These are phyloP conservation scores for Paecilomyces fulvus DNA, from an alignment of 2,329 filamentous ascomycete genomes.

Conservation along the genomic window DNA sequence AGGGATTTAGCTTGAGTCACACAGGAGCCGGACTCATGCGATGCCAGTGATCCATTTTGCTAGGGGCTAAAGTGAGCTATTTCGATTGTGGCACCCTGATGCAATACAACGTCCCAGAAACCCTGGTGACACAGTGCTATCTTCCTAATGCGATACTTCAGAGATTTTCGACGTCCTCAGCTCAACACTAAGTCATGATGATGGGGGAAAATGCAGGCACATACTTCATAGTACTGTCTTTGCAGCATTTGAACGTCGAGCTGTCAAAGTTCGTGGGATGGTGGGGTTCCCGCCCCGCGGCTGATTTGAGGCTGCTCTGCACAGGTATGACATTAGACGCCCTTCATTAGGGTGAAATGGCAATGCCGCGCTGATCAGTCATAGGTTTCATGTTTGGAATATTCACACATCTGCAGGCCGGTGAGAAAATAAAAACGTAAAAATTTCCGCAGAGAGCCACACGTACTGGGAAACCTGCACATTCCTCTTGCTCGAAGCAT, in stretches of 20 bases:
- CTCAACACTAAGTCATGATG: neutral
- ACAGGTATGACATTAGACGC: neutral
- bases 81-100: neutral
- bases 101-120: neutral
- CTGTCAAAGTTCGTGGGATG: neutral
- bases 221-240: neutral
- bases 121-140: neutral
- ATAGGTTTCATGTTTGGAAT: neutral
- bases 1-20: neutral
- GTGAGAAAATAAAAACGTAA: neutral
- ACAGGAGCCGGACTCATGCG: neutral
- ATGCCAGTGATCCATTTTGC: neutral
- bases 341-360: neutral
- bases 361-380: neutral
- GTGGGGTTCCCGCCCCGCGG: neutral
- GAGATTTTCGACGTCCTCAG: neutral
- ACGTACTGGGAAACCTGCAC: neutral
- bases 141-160: neutral
- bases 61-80: neutral
- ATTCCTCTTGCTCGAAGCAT: neutral
- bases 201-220: neutral
- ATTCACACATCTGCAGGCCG: neutral
- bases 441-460: neutral
- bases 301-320: neutral
- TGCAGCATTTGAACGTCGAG: neutral